Evolutionary conservation across 805 yeast species (phyloP), one percentile per base, ranked within the genome.

Genomic region (Ogataea methylovora): DNA sequence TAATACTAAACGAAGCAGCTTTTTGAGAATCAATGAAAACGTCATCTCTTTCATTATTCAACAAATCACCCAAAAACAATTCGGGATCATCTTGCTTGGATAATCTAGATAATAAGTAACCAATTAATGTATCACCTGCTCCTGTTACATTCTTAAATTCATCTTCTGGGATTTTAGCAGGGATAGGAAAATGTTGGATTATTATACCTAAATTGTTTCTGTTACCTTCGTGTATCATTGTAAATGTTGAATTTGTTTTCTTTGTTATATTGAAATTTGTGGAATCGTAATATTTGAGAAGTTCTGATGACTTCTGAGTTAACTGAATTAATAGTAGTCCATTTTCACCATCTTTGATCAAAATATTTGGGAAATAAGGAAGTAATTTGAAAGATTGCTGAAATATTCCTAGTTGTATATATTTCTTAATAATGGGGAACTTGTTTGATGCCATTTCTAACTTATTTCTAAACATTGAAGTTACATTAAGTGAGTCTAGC

Each of bases 41-140:
- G 8, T 25, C 13, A n/a, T 45, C 49, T 27, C 61, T 41, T 15
- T 36, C 42, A 4, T 24, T 12, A 13, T 31, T 29, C 29, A 12
- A 19, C 27, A 48, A 18, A 23, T 40, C 44, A 13, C 23, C 36
- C 27, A 38, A 32, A 16, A 41, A 30, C 2, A 13, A 18, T 4
- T 27, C 30, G n/a, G 26, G 24, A 9, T 33, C 36, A 4, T 44
- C 32, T 9, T 38, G 40, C 14, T 39, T 34, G 2, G 61, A 54
- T 32, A 69, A 40, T 37, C 64, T 64, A 3, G 78, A 60, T 10
- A 74, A 52, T 16, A 86, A 42, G 19, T 68, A 73, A 0, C 95
- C 95, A 20, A 76, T 68, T 28, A 86, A 63, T 0, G 92, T 69
- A 54, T 86, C 95, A 9, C 95, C 96, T 1, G 94, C 94, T 2